Percentiles rank a stretch among this genome's conserved stretches.
phyloP scores from a whole-genome alignment of 345 rosid species.

The Hypericum androsaemum region DNA sequence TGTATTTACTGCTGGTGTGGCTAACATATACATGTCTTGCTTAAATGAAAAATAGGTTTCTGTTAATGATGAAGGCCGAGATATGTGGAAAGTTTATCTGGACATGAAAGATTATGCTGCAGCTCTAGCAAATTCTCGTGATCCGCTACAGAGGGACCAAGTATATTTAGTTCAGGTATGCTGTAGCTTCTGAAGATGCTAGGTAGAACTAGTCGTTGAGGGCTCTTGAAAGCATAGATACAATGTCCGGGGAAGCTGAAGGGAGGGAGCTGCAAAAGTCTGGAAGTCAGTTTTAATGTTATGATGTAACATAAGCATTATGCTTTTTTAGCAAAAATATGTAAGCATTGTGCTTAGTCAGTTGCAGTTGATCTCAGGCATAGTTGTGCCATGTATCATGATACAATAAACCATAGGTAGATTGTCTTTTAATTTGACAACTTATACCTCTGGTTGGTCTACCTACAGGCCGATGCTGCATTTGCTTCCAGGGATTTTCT shows the following conservation, averaged over 20 bases:
- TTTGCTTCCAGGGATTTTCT: conserved; percentile 73
- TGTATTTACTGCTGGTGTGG: conserved; percentile 7
- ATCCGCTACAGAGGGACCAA: conserved; percentile 92
- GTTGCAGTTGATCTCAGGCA: no score
- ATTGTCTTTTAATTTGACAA: conserved; percentile 4
- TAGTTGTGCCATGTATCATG: no score
- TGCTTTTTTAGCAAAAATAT: no score
- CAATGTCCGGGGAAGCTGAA: no score
- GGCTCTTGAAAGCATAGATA: no score
- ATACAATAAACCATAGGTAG: conserved; percentile 9
- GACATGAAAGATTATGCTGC: conserved; percentile 94
- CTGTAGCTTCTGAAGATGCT: no score
- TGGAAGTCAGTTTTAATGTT: no score
- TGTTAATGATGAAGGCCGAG: conserved; percentile 86
- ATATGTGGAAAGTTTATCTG: conserved; percentile 99
- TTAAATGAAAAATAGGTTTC: conserved; percentile 47
- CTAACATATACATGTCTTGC: conserved; percentile 9
- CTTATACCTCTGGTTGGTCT: conserved; percentile 22
- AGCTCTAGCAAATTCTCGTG: conserved; percentile 81
- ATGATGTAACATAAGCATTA: no score
- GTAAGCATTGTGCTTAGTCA: no score
- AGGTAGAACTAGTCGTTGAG: no score
- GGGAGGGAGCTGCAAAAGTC: no score
- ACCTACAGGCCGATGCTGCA: conserved; percentile 90
- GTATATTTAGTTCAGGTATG: conserved; percentile 88